These are phyloP conservation scores for Fusarium protoensiforme DNA, from an alignment of 2,329 filamentous ascomycete species.

Conservation along the genomic window DNA sequence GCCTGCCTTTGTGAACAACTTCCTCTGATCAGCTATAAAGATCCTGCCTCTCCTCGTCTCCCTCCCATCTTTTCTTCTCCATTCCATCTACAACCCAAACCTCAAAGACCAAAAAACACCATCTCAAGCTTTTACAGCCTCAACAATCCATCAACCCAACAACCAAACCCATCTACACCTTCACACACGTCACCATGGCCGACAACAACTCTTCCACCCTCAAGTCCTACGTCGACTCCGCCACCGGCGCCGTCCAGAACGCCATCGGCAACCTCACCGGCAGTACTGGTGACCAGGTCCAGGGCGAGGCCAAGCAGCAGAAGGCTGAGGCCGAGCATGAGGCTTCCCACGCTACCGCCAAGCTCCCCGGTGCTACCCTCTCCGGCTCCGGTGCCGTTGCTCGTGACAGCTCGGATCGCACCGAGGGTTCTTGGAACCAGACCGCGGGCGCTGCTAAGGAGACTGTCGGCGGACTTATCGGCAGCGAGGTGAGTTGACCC, in stretches of 20 bases:
- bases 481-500: constrained; percentile 68
- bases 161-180: neutral
- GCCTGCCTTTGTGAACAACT: constrained; percentile 18
- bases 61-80: neutral
- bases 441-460: constrained; percentile 90
- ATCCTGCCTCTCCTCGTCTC: constrained; percentile 40
- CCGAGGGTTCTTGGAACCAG: constrained; percentile 84
- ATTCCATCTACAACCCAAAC: constrained; percentile 15
- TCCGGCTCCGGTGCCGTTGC: constrained; percentile 76
- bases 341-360: constrained; percentile 78
- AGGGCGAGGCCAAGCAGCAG: constrained; percentile 74
- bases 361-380: constrained; percentile 77
- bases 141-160: constrained; percentile 4
- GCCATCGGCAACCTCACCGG: constrained; percentile 79
- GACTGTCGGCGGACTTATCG: constrained; percentile 77
- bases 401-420: constrained; percentile 78
- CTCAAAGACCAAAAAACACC: constrained; percentile 8
- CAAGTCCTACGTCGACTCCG: constrained; percentile 80
- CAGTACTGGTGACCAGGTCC: constrained; percentile 71
- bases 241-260: constrained; percentile 78
- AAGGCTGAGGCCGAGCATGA: constrained; percentile 75
- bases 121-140: constrained; percentile 1
- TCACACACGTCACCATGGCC: constrained; percentile 40
- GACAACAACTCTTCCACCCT: constrained; percentile 73
- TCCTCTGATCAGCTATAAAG: constrained; percentile 35